Evolutionary conservation across 768 basidiomycete species (phyloP), one percentile per base, ranked within the genome.

Genomic region (Leccinum subgranulosum): DNA sequence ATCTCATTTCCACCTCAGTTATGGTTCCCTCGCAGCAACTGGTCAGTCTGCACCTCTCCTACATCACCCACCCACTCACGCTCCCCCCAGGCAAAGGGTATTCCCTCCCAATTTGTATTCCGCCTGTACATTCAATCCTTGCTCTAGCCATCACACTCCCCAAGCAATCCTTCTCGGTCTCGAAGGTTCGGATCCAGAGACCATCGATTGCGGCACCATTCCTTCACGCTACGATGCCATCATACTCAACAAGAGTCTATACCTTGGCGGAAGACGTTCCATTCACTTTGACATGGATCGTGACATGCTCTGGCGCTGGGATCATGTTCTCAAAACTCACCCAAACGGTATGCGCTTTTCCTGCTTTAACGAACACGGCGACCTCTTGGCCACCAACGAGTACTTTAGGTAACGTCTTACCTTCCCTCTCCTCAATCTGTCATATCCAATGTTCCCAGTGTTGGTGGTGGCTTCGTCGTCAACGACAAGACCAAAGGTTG

Each of bases 291-390:
- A 94, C 70, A 88, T 92, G 82, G 85, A 93, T 59, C 79, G 83
- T 27, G 96, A 98, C 69, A 92, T 98, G 92, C 75, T 94, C 23
- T 96, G 93, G 93, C 79, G 88, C 25, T 92, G 86, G 84, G 90
- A 93, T 65, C 84, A 89, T 52, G 88, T 94, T n/a, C 81, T 94
- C 27, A 88, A 87, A 71, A 91, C 90, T 0, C 90, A 92, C 68
- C 88, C 92, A 0, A 96, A 96, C 67, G 95, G 95, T 46, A 95
- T 98, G 85, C 82, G 93, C 9, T 98, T 98, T 71, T 87, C 87
- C 34, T 89, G 84, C 33, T 98, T 94, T 62, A 85, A 80, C 53
- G 77, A 81, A 48, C 77, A 88, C n/a, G 95, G 95, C 2, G 84
- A 91, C 60, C 74, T 98, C 58, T 76, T 98, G 56, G 95, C 95